These are phyloP conservation scores for Vitis hybrid DNA, from an alignment of 177 flowering plant genomes.

Conservation along the genomic window DNA sequence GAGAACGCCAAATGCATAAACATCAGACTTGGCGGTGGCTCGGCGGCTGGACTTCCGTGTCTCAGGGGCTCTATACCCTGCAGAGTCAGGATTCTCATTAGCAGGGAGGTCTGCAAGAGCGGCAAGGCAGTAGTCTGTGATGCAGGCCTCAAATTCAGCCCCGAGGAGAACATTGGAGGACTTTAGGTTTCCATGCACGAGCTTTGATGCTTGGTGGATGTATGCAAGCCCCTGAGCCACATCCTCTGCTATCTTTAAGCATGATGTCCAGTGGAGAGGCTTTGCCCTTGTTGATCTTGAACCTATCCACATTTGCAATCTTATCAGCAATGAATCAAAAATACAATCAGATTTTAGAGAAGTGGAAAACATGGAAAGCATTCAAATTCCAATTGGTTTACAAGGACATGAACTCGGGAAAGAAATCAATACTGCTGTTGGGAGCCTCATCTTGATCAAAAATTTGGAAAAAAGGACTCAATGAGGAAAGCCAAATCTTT, in stretches of 20 bases:
- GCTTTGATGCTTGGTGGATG: conserved; percentile 44
- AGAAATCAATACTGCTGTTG: no score
- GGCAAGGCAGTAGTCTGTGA: conserved; percentile 46
- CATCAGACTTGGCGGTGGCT: conserved; percentile 38
- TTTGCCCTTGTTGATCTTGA: conserved; percentile 43
- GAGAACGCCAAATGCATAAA: conserved; percentile 46
- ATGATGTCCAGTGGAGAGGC: conserved; percentile 60
- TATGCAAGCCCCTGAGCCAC: conserved; percentile 49
- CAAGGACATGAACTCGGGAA: no score
- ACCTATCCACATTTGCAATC: conserved; percentile 23
- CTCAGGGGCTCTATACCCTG: conserved; percentile 39
- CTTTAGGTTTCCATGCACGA: conserved; percentile 51
- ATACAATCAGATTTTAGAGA: neutral
- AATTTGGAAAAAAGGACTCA: no score
- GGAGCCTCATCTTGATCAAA: no score
- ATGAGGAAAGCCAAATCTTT: no score
- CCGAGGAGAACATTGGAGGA: conserved; percentile 57
- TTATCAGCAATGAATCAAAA: neutral
- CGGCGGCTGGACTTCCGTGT: conserved; percentile 27
- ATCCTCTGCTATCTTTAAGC: conserved; percentile 59
- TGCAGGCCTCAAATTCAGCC: conserved; percentile 46
- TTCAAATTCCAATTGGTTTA: neutral
- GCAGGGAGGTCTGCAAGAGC: conserved; percentile 25
- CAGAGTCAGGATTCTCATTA: conserved; percentile 31
- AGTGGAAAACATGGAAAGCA: neutral